Evolutionary conservation across 2,329 filamentous ascomycete species (phyloP).

Genomic region (Verticillium nubilum): DNA sequence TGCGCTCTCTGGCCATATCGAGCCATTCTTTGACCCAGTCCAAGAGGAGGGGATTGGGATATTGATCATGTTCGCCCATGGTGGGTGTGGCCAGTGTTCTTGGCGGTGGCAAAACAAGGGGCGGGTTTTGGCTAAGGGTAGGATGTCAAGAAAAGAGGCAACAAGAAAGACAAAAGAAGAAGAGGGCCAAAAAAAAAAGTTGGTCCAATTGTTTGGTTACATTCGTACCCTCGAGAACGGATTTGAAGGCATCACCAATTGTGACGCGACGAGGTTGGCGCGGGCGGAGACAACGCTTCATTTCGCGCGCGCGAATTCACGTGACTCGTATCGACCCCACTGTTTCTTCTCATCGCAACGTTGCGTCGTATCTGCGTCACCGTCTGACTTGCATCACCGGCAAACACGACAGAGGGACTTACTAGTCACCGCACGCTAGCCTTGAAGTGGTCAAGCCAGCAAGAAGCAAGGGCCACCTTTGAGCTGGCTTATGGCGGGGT

Average conservation of each 20-base stretch:
- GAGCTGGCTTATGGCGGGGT: neutral
- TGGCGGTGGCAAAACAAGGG: neutral
- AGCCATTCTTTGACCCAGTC: conserved; percentile 75
- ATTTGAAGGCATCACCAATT: neutral
- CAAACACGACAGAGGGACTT: neutral
- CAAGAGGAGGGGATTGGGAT: conserved; percentile 66
- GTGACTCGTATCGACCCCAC: neutral
- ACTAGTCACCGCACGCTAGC: neutral
- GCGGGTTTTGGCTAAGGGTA: no score
- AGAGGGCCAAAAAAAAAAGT: neutral
- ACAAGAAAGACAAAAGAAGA: neutral
- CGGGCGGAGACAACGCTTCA: neutral
- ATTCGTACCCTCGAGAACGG: no score
- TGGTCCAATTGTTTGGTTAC: no score
- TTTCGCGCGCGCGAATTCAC: conserved; percentile 5
- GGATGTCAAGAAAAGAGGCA: neutral
- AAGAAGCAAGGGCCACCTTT: neutral
- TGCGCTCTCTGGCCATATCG: conserved; percentile 61
- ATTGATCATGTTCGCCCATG: conserved; percentile 34
- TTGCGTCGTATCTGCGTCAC: neutral
- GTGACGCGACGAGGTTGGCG: neutral
- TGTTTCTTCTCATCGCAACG: neutral
- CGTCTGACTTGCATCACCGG: neutral
- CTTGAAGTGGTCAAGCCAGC: neutral
- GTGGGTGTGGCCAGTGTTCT: neutral